Percentiles rank a stretch among this genome's conserved stretches.
Conservation (phyloP, 495 filamentous ascomycete genomes). For the Xylaria sp. region DNA sequence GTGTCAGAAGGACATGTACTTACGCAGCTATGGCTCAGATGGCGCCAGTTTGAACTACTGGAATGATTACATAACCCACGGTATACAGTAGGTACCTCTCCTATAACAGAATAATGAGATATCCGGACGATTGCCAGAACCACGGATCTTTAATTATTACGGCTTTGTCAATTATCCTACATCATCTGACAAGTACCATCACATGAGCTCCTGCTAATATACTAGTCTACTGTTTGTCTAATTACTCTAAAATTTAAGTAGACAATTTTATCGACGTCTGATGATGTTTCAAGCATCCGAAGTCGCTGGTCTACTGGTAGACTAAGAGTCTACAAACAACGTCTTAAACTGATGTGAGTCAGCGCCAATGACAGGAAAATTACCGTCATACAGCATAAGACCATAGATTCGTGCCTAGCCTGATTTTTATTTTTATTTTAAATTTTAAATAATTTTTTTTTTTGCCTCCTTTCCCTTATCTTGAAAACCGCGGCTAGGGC, state of each 20-base stretch:
- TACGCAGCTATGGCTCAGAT: background rate
- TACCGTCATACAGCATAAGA: background rate
- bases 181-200: background rate
- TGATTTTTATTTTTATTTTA: no score
- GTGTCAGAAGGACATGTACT: no score
- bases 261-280: background rate
- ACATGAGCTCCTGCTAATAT: background rate
- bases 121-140: background rate
- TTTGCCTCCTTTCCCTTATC: background rate
- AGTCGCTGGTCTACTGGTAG: constrained; percentile 3
- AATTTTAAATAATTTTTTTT: no score
- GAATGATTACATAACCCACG: background rate
- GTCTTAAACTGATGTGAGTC: constrained; percentile 1
- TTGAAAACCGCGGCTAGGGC: background rate
- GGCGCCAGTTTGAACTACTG: background rate
- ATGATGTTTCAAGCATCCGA: constrained; percentile 21
- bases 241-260: background rate
- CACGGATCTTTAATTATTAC: background rate
- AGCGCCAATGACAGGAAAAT: background rate
- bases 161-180: background rate
- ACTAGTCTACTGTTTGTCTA: background rate
- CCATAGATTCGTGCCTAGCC: background rate
- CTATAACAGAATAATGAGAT: background rate
- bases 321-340: background rate
- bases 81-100: background rate